Percentiles rank a stretch among this genome's conserved stretches.
Conservation (phyloP, 2,329 filamentous ascomycete species). For the Pseudogymnoascus verrucosus region DNA sequence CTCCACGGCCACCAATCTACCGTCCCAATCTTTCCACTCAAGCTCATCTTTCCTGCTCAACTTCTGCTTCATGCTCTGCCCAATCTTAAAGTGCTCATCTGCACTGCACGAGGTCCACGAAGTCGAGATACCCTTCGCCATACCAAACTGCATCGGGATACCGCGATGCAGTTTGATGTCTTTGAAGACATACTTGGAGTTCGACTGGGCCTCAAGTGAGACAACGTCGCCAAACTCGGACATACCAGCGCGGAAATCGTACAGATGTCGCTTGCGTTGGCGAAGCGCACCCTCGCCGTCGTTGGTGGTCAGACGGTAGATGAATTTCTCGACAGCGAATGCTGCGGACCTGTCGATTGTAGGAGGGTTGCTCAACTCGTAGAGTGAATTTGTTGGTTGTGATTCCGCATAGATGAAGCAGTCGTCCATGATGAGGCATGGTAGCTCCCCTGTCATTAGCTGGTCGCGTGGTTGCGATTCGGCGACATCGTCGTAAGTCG, state of each 20-base stretch:
- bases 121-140: background rate
- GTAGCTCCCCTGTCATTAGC: background rate
- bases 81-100: background rate
- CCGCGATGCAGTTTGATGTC: background rate
- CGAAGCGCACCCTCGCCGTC: conserved; percentile 7
- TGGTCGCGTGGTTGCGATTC: background rate
- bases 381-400: conserved; percentile 5
- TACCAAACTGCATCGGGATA: background rate
- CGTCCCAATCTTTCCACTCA: conserved; percentile 5
- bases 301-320: conserved; percentile 5
- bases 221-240: background rate
- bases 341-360: conserved; percentile 3
- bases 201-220: background rate
- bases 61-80: conserved; percentile 4
- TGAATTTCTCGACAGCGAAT: conserved; percentile 9
- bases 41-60: background rate
- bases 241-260: background rate
- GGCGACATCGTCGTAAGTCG: background rate
- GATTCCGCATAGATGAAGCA: background rate
- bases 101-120: background rate
- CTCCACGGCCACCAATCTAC: background rate
- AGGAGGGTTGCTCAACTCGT: conserved; percentile 6
- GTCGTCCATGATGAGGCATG: background rate
- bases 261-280: background rate
- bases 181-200: conserved; percentile 4